Evolutionary conservation across 2,329 filamentous ascomycete genomes (phyloP), one percentile per base, ranked within the genome.

Genomic region (Penicillium thymicola): DNA sequence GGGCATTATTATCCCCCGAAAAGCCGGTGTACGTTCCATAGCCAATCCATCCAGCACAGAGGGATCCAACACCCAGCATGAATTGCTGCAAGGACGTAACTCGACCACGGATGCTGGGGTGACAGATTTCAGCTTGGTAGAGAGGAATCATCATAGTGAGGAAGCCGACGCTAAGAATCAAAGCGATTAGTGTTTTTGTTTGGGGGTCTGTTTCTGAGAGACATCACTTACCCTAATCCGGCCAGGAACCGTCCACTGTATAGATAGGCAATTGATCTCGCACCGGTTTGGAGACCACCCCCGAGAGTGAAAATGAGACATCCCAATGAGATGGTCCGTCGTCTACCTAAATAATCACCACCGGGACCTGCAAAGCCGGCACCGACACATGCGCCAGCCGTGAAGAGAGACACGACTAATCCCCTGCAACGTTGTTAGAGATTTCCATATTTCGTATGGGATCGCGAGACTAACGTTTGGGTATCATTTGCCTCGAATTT

Each of bases 81-180:
- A 92, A 92, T 66, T 92, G 89, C 71, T 92, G 89, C 4, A 93
- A 78, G 30, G 85, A 83, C 0, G 89, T 92, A 32, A 94, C 82
- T 60, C 86, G 79, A 13, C 89, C 90, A 70, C 90, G 84, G 66
- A 93, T 93, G 56, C 81, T 82, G 1, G 90, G 90, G 69, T 93
- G 90, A 4, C 87, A 86, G 25, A 93, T 81, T 67, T 94, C 90
- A 23, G 88, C 89, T 69, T 92, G 89, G 70, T 92, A 93, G 0
- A 92, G 73, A 2, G 89, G 85, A 37, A 88, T 77, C 59, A 87
- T 84, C 84, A 86, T 87, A 61, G 80, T 80, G 8, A 87, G 74
- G 53, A 84, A 77, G 10, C 85, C 85, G 51, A 87, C 81, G 60
- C 82, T 81, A 27, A 52, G 25, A 4, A 40, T 10, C 7, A 14